These are phyloP conservation scores for Drechslera avenae DNA, from an alignment of 2,329 filamentous ascomycete genomes.

Conservation along the genomic window DNA sequence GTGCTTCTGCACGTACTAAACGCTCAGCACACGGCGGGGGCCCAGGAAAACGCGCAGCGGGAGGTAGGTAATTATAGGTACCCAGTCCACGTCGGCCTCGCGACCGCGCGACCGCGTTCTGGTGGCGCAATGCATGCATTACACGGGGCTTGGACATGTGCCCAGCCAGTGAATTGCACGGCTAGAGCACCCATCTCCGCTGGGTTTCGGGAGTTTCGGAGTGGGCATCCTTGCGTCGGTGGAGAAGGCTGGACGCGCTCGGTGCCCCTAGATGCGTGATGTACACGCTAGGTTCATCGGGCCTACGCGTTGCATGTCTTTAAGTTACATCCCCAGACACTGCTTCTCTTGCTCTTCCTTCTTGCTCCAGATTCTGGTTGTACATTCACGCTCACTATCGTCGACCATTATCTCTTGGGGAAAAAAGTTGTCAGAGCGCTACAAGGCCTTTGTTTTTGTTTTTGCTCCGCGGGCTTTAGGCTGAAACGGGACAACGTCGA, in stretches of 20 bases:
- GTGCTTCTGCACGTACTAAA: slow-evolving; percentile 1
- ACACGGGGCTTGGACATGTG: too few species aligned
- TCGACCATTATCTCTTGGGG: too few species aligned
- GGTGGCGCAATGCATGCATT: background rate
- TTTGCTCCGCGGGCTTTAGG: background rate
- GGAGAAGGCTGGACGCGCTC: slow-evolving; percentile 14
- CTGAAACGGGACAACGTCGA: too few species aligned
- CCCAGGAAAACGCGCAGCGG: slow-evolving; percentile 10
- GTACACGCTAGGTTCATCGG: slow-evolving; percentile 28
- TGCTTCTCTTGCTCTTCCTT: slow-evolving; percentile 5
- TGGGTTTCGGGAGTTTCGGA: background rate
- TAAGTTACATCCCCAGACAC: too few species aligned
- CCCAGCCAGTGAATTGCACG: slow-evolving; percentile 4
- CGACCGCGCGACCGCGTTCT: slow-evolving; percentile 6
- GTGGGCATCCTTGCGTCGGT: slow-evolving; percentile 22
- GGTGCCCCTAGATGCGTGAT: slow-evolving; percentile 18
- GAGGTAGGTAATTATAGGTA: slow-evolving; percentile 4
- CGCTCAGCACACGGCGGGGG: slow-evolving; percentile 11
- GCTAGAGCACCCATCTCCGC: background rate
- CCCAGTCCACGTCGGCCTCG: slow-evolving; percentile 7
- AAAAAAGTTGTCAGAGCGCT: too few species aligned
- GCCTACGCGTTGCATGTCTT: slow-evolving; percentile 12
- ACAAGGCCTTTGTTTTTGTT: background rate
- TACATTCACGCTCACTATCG: too few species aligned
- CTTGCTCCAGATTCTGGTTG: background rate